Evolutionary conservation across 1,139 yeast genomes (phyloP), one percentile per base, ranked within the genome.

Genomic region (Pneumocystis wakefieldiae): DNA sequence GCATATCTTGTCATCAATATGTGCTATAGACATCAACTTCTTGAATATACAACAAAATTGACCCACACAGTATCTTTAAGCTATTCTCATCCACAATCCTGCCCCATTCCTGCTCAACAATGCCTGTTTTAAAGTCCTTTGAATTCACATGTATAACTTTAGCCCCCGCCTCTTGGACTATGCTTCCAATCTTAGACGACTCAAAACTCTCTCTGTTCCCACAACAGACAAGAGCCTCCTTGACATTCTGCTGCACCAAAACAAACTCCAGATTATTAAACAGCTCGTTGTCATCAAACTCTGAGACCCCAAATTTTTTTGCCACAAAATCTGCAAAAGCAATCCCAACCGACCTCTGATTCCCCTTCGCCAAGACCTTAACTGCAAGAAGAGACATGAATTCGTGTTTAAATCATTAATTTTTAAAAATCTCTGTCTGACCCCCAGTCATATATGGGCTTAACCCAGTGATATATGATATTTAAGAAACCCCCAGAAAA

Each of bases 201-300:
- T 78, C 79, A 2, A 75, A 71, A 39, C 79, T 80, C 1, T 75
- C 70, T 63, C 72, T 73, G 65, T 75, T 77, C 62, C 75, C 75
- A 72, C 64, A 70, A 76, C 76, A 86, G 7, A 89, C 71, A 10
- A 92, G 74, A 60, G 90, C 85, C 71, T 92, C 98, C 70, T 87
- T 87, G 4, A 90, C 88, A 29, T 96, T 96, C 53, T 90, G 76
- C 73, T 92, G 98, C 68, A 92, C 86, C 64, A 91, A 74, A 62
- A 89, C 78, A 65, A 94, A 85, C 72, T 92, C 97, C 67, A 91
- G 75, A 71, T 91, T 91, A 1, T 96, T 85, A 70, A 81, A 90
- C 14, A 89, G 78, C 62, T 92, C 97, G 70, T 88, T 90, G 72
- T 92, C 98, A 7, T 82, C 82, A 68, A 91, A 88, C 72, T 92